A percentile compares a stretch with the other conserved stretches of the same genome.
Conservation (phyloP, 257 asterid species). For the Nicotiana paniculata region DNA sequence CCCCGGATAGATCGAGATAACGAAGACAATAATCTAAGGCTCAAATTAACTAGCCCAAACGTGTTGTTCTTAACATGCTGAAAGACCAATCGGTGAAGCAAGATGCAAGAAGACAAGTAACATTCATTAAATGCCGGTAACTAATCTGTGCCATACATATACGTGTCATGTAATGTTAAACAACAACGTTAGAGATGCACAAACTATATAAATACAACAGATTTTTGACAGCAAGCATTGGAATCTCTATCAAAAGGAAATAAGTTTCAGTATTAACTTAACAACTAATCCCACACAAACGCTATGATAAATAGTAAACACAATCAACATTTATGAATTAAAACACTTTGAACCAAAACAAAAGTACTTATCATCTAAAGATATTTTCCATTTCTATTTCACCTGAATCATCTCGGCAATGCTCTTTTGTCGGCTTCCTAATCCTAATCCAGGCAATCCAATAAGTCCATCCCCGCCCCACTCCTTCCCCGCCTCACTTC, state of each 20-base stretch:
- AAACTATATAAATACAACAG: not conserved
- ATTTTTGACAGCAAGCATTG: not conserved
- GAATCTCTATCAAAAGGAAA: not conserved
- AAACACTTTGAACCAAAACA: not conserved
- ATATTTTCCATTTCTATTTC: slow-evolving; percentile 8
- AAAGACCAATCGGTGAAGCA: not conserved
- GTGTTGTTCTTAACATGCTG: not conserved
- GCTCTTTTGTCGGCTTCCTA: slow-evolving; percentile 51
- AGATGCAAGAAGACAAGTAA: not conserved
- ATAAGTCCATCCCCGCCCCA: slow-evolving; percentile 61
- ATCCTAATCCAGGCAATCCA: slow-evolving; percentile 52
- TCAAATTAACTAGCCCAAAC: not conserved
- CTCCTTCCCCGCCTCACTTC: slow-evolving; percentile 27
- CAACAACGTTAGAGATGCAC: not conserved
- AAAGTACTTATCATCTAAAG: not conserved
- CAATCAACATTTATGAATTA: not conserved
- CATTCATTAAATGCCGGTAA: not conserved
- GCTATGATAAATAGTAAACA: not conserved
- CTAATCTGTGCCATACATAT: not conserved
- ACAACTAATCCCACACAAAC: not conserved
- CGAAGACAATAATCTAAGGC: not conserved
- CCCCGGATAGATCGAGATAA: not conserved
- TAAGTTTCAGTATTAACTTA: not conserved
- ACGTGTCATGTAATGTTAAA: not conserved
- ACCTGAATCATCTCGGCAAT: slow-evolving; percentile 59